Conservation (phyloP, 2,329 filamentous ascomycete genomes). For the Botrytis deweyae region DNA sequence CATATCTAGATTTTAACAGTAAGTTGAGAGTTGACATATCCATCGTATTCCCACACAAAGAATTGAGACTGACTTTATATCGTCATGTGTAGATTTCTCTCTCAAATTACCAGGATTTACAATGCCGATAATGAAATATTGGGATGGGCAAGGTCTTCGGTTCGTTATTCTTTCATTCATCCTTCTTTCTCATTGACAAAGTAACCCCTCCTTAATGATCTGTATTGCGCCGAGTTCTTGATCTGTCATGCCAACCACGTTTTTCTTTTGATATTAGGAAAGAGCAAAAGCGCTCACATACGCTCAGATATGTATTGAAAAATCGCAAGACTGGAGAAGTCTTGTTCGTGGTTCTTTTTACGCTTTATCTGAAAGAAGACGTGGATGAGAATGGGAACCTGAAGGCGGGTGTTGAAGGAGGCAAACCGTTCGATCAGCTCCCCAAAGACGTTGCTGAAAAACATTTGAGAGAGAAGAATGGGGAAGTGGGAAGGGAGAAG, state of each 20-base stretch:
- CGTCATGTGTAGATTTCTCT: conserved; percentile 55
- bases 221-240: conserved; percentile 10
- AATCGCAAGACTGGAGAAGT: conserved; percentile 71
- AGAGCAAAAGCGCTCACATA: conserved; percentile 63
- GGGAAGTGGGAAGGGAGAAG: conserved; percentile 19
- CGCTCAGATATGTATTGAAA: conserved; percentile 88
- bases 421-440: conserved; percentile 33
- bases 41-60: not conserved
- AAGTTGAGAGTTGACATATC: conserved; percentile 26
- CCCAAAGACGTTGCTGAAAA: conserved; percentile 21
- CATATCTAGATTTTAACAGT: conserved; percentile 84
- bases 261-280: conserved; percentile 32
- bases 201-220: not conserved
- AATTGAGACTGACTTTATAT: not conserved
- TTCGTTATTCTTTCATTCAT: conserved; percentile 46
- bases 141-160: conserved; percentile 76
- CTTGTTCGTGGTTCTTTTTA: conserved; percentile 81
- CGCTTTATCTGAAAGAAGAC: conserved; percentile 68
- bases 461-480: conserved; percentile 27
- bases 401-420: conserved; percentile 43
- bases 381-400: conserved; percentile 58
- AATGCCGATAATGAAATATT: conserved; percentile 72
- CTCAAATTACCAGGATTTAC: conserved; percentile 71
- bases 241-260: conserved; percentile 20
- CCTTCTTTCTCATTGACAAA: not conserved